Evolutionary conservation across 768 basidiomycete species (phyloP).

Genomic region (Cyclocybe cylindracea): DNA sequence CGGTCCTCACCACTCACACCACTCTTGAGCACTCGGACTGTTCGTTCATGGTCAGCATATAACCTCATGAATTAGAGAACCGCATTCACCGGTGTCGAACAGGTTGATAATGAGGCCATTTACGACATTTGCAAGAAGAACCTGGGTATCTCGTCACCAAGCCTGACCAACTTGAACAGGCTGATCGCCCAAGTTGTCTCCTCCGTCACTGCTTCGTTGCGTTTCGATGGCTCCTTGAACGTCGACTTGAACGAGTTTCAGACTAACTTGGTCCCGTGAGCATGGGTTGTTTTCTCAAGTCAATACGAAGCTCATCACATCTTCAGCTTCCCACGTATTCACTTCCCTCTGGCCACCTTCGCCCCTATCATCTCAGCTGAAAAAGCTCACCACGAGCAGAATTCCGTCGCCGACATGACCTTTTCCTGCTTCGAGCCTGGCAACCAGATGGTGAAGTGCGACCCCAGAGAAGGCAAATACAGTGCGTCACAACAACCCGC

Average conservation of each 20-base stretch:
- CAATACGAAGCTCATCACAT: conserved; percentile 9
- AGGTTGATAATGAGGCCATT: conserved; percentile 99
- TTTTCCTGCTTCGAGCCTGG: conserved; percentile 96
- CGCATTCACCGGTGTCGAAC: background rate
- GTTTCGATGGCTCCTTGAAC: conserved; percentile 96
- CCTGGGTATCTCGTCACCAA: conserved; percentile 80
- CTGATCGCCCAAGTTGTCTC: conserved; percentile 99
- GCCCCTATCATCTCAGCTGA: conserved; percentile 95
- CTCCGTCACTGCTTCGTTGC: conserved; percentile 93
- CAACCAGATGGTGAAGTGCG: conserved; percentile 95
- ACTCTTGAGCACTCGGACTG: conserved; percentile 99
- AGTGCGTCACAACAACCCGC: conserved; percentile 51
- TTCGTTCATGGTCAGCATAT: conserved; percentile 89
- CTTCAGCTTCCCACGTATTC: conserved; percentile 92
- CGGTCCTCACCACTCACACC: conserved; percentile 96
- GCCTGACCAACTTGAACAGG: conserved; percentile 93
- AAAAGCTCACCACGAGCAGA: conserved; percentile 95
- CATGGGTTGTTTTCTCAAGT: conserved; percentile 13
- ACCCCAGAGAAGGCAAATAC: conserved; percentile 98
- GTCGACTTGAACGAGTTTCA: conserved; percentile 99
- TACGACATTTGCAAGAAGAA: conserved; percentile 99
- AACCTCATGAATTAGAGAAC: background rate
- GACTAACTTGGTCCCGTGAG: conserved; percentile 96
- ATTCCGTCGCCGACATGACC: conserved; percentile 98
- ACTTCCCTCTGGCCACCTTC: conserved; percentile 96